A percentile compares a stretch with the other conserved stretches of the same genome.
Conservation (phyloP, 306 rosid genomes). For the Acacia confusa region DNA sequence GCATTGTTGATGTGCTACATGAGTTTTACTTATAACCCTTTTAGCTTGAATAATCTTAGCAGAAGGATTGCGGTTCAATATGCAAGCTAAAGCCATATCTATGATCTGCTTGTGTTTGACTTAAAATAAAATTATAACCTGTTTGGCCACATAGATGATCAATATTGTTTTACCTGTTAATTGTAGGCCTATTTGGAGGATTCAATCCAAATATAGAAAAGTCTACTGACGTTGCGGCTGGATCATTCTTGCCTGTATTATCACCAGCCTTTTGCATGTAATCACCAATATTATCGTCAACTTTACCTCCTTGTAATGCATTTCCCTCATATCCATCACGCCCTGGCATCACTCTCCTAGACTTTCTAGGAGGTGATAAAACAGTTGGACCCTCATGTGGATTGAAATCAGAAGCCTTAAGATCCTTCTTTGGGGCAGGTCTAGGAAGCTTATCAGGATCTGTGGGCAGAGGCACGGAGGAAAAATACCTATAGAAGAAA, state of each 20-base stretch:
- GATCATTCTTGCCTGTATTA: constrained; percentile 68
- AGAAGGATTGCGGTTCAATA: constrained; percentile 24
- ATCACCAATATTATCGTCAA: constrained; percentile 53
- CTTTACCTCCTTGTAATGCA: constrained; percentile 51
- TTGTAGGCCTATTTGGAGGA: constrained; percentile 94
- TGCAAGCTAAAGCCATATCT: constrained; percentile 18
- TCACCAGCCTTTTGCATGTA: constrained; percentile 55
- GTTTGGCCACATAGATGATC: constrained; percentile 1
- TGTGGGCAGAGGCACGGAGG: constrained; percentile 81
- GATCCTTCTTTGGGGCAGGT: constrained; percentile 87
- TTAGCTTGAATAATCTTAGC: constrained; percentile 5
- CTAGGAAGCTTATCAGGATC: constrained; percentile 82
- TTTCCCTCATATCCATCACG: constrained; percentile 75
- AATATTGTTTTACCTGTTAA: constrained; percentile 66
- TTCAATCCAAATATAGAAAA: constrained; percentile 86
- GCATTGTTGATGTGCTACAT: background rate
- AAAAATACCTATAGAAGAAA: constrained; percentile 63
- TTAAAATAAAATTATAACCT: constrained; percentile 1
- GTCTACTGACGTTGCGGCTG: constrained; percentile 74
- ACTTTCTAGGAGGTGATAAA: constrained; percentile 92
- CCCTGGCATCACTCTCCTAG: constrained; percentile 90
- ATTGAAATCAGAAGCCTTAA: constrained; percentile 56
- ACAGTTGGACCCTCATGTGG: constrained; percentile 82
- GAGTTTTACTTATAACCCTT: background rate
- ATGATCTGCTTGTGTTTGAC: constrained; percentile 6